Evolutionary conservation across 768 basidiomycete species (phyloP).

Genomic region (Mycena pura): DNA sequence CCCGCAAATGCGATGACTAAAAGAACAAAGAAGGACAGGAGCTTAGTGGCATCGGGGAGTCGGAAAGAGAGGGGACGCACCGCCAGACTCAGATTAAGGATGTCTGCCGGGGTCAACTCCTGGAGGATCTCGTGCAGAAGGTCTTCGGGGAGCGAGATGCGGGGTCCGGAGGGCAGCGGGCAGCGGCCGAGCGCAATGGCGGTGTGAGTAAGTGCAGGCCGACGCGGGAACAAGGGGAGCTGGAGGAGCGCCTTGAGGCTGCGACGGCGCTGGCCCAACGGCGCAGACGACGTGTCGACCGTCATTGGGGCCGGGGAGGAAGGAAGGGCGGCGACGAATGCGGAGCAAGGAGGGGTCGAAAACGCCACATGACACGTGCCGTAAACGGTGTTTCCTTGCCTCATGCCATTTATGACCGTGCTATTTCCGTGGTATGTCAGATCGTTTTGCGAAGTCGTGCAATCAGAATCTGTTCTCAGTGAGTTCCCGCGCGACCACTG

Average conservation of each 20-base stretch:
- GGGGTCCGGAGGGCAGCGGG: conserved; percentile 13
- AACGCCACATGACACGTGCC: too few species aligned
- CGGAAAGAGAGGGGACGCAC: conserved; percentile 35
- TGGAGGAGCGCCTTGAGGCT: conserved; percentile 45
- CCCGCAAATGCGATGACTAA: conserved; percentile 40
- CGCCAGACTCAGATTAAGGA: conserved; percentile 49
- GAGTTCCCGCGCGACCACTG: too few species aligned
- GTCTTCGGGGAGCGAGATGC: conserved; percentile 45
- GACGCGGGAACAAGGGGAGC: conserved; percentile 38
- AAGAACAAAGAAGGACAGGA: conserved; percentile 2
- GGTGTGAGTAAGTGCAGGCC: conserved; percentile 34
- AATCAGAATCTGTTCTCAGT: too few species aligned
- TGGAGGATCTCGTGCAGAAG: conserved; percentile 48
- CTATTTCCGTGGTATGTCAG: too few species aligned
- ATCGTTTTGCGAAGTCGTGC: too few species aligned
- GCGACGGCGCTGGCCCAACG: conserved; percentile 31
- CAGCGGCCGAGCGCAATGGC: conserved; percentile 28
- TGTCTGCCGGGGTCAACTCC: conserved; percentile 42
- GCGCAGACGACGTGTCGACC: neutral
- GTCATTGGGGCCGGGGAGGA: too few species aligned
- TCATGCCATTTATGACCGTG: too few species aligned
- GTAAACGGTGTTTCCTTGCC: too few species aligned
- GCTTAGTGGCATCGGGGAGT: neutral
- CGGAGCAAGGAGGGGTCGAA: too few species aligned
- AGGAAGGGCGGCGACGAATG: too few species aligned